These are phyloP conservation scores for Geotrichum fermentans DNA, from an alignment of 1,139 yeast species.

Conservation along the genomic window DNA sequence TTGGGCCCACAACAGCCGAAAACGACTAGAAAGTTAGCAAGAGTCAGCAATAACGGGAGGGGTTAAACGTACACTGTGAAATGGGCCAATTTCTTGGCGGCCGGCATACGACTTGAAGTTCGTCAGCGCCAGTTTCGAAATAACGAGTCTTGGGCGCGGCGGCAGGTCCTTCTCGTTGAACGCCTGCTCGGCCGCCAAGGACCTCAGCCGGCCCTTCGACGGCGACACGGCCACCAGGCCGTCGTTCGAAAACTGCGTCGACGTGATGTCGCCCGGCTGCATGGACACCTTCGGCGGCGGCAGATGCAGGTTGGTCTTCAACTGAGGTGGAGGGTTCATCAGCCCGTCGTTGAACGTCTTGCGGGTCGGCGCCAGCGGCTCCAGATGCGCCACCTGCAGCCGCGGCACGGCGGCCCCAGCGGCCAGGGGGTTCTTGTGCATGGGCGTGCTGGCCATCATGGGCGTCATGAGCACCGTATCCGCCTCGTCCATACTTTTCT, in stretches of 20 bases:
- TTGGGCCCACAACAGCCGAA: constrained; percentile 98
- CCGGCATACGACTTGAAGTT: constrained; percentile 97
- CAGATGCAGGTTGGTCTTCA: background rate
- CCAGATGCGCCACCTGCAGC: constrained; percentile 10
- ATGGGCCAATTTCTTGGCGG: constrained; percentile 89
- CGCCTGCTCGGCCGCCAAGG: constrained; percentile 19
- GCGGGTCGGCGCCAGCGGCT: constrained; percentile 7
- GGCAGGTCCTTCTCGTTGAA: constrained; percentile 13
- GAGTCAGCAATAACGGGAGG: background rate
- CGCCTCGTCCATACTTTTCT: background rate
- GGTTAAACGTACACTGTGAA: constrained; percentile 46
- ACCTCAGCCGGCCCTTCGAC: constrained; percentile 18
- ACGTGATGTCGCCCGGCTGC: background rate
- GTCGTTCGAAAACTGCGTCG: constrained; percentile 4
- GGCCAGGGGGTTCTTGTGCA: background rate
- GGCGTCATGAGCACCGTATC: constrained; percentile 4
- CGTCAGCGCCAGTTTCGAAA: constrained; percentile 63
- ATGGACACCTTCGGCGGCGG: constrained; percentile 3
- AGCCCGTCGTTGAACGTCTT: constrained; percentile 2
- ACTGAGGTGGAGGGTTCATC: background rate
- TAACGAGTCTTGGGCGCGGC: constrained; percentile 58
- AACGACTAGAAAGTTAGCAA: constrained; percentile 52
- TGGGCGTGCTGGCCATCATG: constrained; percentile 2
- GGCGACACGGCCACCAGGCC: constrained; percentile 19
- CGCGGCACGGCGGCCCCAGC: background rate